These are phyloP conservation scores for Adiantum capillusveneris DNA, from an alignment of 75 land plant genomes.

Conservation along the genomic window DNA sequence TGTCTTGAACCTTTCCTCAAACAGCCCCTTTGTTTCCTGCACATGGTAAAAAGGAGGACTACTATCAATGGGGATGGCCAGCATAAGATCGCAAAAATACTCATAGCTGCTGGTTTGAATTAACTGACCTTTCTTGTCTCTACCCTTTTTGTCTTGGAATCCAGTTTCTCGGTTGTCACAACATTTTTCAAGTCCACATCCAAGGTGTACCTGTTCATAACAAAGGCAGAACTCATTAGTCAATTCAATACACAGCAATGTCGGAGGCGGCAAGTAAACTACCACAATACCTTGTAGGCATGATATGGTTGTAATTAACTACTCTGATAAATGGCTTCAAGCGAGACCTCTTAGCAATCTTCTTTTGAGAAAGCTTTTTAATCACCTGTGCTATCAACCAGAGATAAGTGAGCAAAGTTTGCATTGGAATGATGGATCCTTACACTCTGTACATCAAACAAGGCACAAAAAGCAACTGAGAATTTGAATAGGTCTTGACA, in stretches of 20 bases:
- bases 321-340: slow-evolving; percentile 42
- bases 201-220: slow-evolving; percentile 40
- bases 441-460: no score
- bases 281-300: no score
- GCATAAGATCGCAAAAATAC: neutral
- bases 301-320: no score
- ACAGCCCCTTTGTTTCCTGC: neutral
- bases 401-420: no score
- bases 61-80: neutral
- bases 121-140: slow-evolving; percentile 30
- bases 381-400: slow-evolving; percentile 30
- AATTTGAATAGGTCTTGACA: no score
- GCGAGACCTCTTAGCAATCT: slow-evolving; percentile 42
- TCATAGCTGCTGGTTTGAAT: neutral
- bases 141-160: slow-evolving; percentile 32
- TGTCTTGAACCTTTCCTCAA: neutral
- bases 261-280: no score
- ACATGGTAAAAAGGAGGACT: neutral
- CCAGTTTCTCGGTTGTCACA: slow-evolving; percentile 39
- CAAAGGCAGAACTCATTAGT: no score
- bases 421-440: no score
- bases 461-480: no score
- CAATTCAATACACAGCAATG: no score
- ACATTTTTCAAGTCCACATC: slow-evolving; percentile 50
- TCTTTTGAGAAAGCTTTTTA: slow-evolving; percentile 38